A percentile compares a stretch with the other conserved stretches of the same genome.
Conservation (phyloP, 208 protist genomes). For the Wallacemonas collosoma region DNA sequence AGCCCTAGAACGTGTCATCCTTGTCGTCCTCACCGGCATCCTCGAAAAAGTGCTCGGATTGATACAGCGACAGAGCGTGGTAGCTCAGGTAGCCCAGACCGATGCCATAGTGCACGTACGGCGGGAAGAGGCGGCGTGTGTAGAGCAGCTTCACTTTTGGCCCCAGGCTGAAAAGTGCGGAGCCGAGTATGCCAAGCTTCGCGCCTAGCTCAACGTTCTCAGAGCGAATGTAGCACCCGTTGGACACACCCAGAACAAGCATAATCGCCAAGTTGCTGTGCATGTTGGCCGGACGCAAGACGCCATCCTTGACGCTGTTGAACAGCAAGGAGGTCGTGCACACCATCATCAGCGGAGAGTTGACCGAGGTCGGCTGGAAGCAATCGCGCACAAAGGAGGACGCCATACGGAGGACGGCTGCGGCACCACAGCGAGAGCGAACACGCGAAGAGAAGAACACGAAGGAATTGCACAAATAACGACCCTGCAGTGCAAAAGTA, state of each 20-base stretch:
- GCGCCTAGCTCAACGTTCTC: conserved; percentile 51
- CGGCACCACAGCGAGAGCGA: conserved; percentile 3
- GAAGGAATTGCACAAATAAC: conserved; percentile 1
- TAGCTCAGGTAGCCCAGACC: conserved; percentile 68
- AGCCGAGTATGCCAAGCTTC: conserved; percentile 51
- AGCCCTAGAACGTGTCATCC: conserved; percentile 36
- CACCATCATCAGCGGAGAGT: conserved; percentile 71
- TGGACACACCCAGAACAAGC: conserved; percentile 54
- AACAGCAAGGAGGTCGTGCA: conserved; percentile 60
- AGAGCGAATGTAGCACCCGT: conserved; percentile 32
- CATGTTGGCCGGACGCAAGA: conserved; percentile 56
- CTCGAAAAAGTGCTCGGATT: conserved; percentile 50
- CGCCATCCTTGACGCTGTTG: conserved; percentile 71
- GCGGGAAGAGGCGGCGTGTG: conserved; percentile 67
- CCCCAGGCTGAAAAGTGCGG: conserved; percentile 55
- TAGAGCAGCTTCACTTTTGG: conserved; percentile 56
- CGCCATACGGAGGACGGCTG: neutral
- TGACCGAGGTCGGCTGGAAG: conserved; percentile 46
- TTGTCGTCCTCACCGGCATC: conserved; percentile 74
- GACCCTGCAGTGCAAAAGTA: too few species aligned
- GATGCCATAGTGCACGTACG: conserved; percentile 62
- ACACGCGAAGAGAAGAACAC: conserved; percentile 5
- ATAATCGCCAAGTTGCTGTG: conserved; percentile 65
- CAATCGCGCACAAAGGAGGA: conserved; percentile 32
- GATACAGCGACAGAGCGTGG: conserved; percentile 51